Evolutionary conservation across 257 asterid species (phyloP), one percentile per base, ranked within the genome.

Genomic region (Fraxinus excelsior): DNA sequence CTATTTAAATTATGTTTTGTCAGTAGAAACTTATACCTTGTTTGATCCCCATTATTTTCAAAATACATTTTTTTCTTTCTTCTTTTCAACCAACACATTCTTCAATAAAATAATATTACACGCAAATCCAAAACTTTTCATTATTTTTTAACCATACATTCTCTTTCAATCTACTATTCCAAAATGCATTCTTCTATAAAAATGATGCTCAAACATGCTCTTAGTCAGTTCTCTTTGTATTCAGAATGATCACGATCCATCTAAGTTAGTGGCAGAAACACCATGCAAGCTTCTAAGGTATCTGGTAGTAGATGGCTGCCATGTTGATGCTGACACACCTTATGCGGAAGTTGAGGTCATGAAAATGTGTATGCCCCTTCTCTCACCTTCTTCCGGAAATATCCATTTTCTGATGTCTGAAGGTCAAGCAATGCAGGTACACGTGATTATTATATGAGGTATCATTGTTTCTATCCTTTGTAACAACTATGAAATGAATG

Each of bases 311-410:
- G 97, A 96, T 86, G 88, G 90, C 67, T 86, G 98, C 87, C 98
- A 91, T 80, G 86, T 96, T 70, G 99, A 91, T 80, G 97, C 99
- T 51, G 97, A 96, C 82, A 88, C 88, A 65, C 97, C 99, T 82
- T 96, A 85, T 78, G 97, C 96, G 40, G 99, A 96, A 86, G 99
- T 96, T 42, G 99, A 96, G 90, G 99, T 96, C 82, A 96, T 96
- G 99, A 96, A 96, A 83, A 96, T 96, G 99, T 96, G 99, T 82
- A 96, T 96, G 99, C 99, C 99, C 67, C 99, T 96, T 84, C 98
- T 96, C 76, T 93, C 97, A 67, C 99, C 99, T 75, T 94, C 99
- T 71, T 93, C 98, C 11, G 99, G 99, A 49, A 82, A 86, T 34
- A 93, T 96, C 81, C 95, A 84, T 76, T 90, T 93, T 78, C 80